These are phyloP conservation scores for Ustilago sp. DNA, from an alignment of 1,284 basidiomycete species.

Conservation along the genomic window DNA sequence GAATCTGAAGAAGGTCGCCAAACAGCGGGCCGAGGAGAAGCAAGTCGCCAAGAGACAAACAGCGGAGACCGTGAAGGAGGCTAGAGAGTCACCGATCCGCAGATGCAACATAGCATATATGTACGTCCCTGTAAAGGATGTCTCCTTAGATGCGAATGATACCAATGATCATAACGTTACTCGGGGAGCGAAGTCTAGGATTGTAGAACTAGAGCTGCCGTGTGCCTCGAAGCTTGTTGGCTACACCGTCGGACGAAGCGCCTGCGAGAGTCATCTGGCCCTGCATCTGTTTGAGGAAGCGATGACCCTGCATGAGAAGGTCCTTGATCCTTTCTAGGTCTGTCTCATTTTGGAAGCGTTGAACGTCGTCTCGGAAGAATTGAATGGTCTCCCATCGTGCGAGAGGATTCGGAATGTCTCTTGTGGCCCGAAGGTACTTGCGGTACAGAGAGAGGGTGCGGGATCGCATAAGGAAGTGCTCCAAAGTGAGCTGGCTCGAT, in stretches of 20 bases:
- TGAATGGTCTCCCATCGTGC: conserved; percentile 62
- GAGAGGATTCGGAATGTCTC: conserved; percentile 58
- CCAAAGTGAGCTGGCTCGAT: conserved; percentile 50
- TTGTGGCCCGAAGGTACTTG: conserved; percentile 54
- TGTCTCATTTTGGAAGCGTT: conserved; percentile 39
- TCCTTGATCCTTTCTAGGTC: conserved; percentile 49
- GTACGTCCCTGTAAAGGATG: neutral
- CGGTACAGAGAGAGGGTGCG: conserved; percentile 55
- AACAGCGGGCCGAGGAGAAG: conserved; percentile 13
- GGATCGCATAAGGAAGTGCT: conserved; percentile 55
- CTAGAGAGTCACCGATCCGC: neutral
- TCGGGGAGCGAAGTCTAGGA: neutral
- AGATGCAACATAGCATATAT: neutral
- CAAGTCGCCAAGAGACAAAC: conserved; percentile 3
- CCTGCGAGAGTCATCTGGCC: conserved; percentile 53
- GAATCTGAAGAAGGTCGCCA: conserved; percentile 25
- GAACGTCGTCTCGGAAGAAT: conserved; percentile 51
- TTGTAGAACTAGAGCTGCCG: conserved; percentile 15
- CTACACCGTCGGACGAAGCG: conserved; percentile 21
- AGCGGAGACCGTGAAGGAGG: conserved; percentile 8
- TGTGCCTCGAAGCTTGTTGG: conserved; percentile 40
- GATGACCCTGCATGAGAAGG: conserved; percentile 45
- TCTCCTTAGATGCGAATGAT: neutral
- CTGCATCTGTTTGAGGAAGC: conserved; percentile 55
- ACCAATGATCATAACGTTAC: neutral